phyloP scores from a whole-genome alignment of 306 rosid species.

The Lablab purpureus region DNA sequence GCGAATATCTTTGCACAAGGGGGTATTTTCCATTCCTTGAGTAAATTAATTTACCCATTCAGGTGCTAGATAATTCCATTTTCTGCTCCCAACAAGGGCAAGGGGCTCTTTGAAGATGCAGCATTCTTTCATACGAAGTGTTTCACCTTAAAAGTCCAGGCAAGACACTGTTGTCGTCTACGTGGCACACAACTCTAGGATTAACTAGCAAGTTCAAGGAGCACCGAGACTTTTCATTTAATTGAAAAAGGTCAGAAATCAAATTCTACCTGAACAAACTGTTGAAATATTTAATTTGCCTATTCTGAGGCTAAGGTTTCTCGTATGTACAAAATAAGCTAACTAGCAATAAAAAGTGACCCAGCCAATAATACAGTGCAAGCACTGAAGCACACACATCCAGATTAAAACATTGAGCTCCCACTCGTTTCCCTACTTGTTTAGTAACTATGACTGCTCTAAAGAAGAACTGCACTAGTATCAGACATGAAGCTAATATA shows the following conservation, averaged over 20 bases:
- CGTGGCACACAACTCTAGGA: background rate
- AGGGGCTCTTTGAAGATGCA: background rate
- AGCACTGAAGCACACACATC: slow-evolving; percentile 37
- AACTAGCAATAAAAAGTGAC: slow-evolving; percentile 30
- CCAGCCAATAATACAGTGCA: slow-evolving; percentile 40
- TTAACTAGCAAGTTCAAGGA: slow-evolving; percentile 38
- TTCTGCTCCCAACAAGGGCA: slow-evolving; percentile 1
- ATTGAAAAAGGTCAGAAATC: slow-evolving; percentile 32
- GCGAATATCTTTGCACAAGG: background rate
- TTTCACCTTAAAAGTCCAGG: slow-evolving; percentile 1
- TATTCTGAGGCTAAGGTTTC: slow-evolving; percentile 43
- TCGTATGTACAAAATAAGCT: slow-evolving; percentile 47
- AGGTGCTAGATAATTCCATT: background rate
- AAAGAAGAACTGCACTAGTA: slow-evolving; percentile 40
- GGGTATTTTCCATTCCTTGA: background rate
- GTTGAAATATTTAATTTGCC: slow-evolving; percentile 20
- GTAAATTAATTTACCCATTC: background rate
- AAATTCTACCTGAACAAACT: slow-evolving; percentile 35
- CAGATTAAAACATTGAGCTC: slow-evolving; percentile 31
- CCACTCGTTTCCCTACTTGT: slow-evolving; percentile 21
- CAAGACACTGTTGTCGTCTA: background rate
- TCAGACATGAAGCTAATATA: slow-evolving; percentile 33
- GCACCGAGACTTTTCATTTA: slow-evolving; percentile 40
- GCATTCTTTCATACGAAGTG: background rate
- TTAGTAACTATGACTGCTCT: background rate